Base-by-base conservation (phyloP, 352 stramenopile genomes). In the Globisporangium echinulatum region DNA sequence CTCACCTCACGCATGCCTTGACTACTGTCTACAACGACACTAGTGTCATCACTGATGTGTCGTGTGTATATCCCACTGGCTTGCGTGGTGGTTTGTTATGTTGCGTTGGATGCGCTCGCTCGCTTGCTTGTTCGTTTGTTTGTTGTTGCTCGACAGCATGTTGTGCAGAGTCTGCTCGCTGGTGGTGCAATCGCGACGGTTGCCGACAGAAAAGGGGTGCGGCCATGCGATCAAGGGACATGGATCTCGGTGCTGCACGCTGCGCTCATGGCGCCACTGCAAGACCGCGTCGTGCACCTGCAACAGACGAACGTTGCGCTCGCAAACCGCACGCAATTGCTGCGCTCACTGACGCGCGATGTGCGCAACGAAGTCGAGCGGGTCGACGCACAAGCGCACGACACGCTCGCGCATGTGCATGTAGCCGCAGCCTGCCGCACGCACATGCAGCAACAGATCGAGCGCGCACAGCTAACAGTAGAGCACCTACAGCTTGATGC, bases 201-300 rank as follows among this genome's bases (percentile, higher is more conserved):
- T 13, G 47, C 60, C 19, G 69, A 80, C 59, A 75, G 70, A 49
- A 74, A 72, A 53, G 68, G 70, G 5, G 61, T 72, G 40, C 62
- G 63, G 17, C 54, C 70, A n/a, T 66, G 69, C 57, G 70, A 78
- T 33, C 49, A 71, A 15, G 68, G 69, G 49, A 67, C 59, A 38
- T 77, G 72, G 69, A 75, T 64, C 0, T 53, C 65, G n/a, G 56
- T 65, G 17, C 43, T 72, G 19, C 67, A 75, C 10, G 64, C 72
- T 7, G 58, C 66, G 8, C 52, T 75, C 13, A 67, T 75, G 49
- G 59, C 69, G 49, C 68, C 70, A 7, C 54, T 80, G 38, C 67
- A 72, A 58, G 57, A 70, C 43, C 44, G 54, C 6, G 40, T 65
- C 8, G 17, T 67, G 47, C 63, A 73, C 19, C 63, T 77, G 49